These are phyloP conservation scores for Cordyceps farinosa DNA, from an alignment of 2,329 filamentous ascomycete species.

Conservation along the genomic window DNA sequence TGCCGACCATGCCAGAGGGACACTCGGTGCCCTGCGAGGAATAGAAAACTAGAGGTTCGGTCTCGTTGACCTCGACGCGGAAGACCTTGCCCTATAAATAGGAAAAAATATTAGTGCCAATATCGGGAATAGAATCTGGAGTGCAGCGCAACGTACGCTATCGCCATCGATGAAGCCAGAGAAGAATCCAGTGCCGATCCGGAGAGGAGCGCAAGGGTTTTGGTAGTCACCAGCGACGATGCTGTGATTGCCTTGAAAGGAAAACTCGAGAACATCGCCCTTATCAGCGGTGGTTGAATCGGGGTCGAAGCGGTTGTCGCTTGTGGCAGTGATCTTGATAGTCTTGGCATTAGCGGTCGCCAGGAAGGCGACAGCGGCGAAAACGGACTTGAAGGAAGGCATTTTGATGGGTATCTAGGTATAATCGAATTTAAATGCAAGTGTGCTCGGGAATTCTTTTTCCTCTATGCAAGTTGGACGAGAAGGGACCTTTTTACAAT, in stretches of 20 bases:
- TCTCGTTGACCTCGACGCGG: conserved; percentile 32
- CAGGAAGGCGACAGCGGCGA: conserved; percentile 26
- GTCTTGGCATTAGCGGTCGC: conserved; percentile 30
- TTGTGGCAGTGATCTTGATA: conserved; percentile 33
- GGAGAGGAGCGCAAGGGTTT: conserved; percentile 33
- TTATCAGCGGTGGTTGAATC: conserved; percentile 30
- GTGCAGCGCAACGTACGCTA: conserved; percentile 25
- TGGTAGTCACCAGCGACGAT: conserved; percentile 35
- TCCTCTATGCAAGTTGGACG: not conserved
- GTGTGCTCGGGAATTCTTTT: not conserved
- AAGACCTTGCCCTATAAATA: conserved; percentile 32
- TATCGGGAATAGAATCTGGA: no score
- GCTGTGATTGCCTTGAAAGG: conserved; percentile 38
- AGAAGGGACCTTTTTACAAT: not conserved
- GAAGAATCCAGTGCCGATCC: conserved; percentile 35
- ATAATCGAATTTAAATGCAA: not conserved
- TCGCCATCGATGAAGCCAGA: conserved; percentile 33
- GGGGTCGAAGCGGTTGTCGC: conserved; percentile 33
- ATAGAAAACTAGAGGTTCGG: conserved; percentile 36
- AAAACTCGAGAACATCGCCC: conserved; percentile 37
- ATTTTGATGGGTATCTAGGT: conserved; percentile 22
- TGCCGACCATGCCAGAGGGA: conserved; percentile 37
- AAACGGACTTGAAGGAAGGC: conserved; percentile 28
- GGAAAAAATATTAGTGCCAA: not conserved
- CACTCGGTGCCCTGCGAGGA: conserved; percentile 39